Evolutionary conservation across 1,139 yeast species (phyloP).

Genomic region (Zygosaccharomyces pseudobailii): DNA sequence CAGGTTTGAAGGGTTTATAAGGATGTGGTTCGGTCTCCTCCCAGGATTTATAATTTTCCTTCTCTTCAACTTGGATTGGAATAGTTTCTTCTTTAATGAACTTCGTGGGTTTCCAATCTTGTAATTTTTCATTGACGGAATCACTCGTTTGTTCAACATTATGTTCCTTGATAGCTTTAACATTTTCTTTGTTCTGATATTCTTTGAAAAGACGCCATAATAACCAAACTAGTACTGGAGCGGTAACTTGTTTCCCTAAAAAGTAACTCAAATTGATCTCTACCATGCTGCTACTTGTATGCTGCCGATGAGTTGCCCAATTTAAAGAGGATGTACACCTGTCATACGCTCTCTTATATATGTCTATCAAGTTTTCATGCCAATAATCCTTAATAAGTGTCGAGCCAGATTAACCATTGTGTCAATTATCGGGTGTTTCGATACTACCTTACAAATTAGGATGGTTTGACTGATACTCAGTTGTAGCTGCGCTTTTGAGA

Average conservation of each 20-base stretch:
- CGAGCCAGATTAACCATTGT: too few species aligned
- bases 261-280: constrained; percentile 11
- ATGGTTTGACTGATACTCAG: too few species aligned
- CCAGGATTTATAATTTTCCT: constrained; percentile 43
- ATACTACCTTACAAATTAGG: too few species aligned
- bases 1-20: constrained; percentile 60
- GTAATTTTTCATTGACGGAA: background rate
- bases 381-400: too few species aligned
- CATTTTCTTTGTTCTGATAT: background rate
- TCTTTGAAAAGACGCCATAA: constrained; percentile 11
- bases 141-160: background rate
- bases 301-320: too few species aligned
- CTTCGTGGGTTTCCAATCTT: constrained; percentile 11
- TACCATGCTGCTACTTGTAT: background rate
- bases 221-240: constrained; percentile 13
- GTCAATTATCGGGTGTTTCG: too few species aligned
- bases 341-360: background rate
- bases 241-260: constrained; percentile 12
- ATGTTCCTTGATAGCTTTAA: too few species aligned
- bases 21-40: constrained; percentile 42
- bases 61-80: constrained; percentile 30
- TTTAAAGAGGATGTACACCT: background rate
- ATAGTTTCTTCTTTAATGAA: constrained; percentile 11
- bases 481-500: too few species aligned
- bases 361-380: too few species aligned